Evolutionary conservation across 1,139 yeast genomes (phyloP).

Genomic region (Debaryomycetaceae sp.): DNA sequence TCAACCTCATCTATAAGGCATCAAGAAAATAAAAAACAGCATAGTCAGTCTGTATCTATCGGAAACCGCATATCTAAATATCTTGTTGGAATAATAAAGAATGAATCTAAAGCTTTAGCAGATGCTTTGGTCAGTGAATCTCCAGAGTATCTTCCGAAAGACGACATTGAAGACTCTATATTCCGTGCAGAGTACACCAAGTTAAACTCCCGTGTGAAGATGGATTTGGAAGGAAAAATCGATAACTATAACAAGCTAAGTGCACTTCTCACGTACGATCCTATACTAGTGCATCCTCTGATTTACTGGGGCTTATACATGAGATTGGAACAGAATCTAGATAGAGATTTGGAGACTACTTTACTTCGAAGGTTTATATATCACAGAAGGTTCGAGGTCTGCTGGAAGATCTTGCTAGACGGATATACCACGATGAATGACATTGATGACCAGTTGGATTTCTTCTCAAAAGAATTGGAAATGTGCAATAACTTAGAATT

Average conservation of each 20-base stretch:
- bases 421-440: slow-evolving; percentile 30
- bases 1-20: neutral
- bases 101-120: slow-evolving; percentile 13
- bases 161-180: slow-evolving; percentile 1
- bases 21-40: neutral
- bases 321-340: slow-evolving; percentile 15
- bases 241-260: slow-evolving; percentile 30
- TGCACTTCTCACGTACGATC: slow-evolving; percentile 29
- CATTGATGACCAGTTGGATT: slow-evolving; percentile 34
- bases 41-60: no score
- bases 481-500: slow-evolving; percentile 16
- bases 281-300: slow-evolving; percentile 28
- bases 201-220: slow-evolving; percentile 10
- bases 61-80: slow-evolving; percentile 3
- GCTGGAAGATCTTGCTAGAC: slow-evolving; percentile 31
- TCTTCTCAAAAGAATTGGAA: slow-evolving; percentile 16
- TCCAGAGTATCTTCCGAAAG: neutral
- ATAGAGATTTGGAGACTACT: slow-evolving; percentile 17
- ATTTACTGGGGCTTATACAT: slow-evolving; percentile 23
- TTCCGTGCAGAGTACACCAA: slow-evolving; percentile 3
- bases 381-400: slow-evolving; percentile 26
- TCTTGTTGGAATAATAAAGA: slow-evolving; percentile 12
- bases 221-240: slow-evolving; percentile 15
- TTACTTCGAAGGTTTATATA: slow-evolving; percentile 26
- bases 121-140: slow-evolving; percentile 6